Percentiles rank a stretch among this genome's conserved stretches.
phyloP scores from a whole-genome alignment of 805 yeast genomes.

The Candida nanaspora region DNA sequence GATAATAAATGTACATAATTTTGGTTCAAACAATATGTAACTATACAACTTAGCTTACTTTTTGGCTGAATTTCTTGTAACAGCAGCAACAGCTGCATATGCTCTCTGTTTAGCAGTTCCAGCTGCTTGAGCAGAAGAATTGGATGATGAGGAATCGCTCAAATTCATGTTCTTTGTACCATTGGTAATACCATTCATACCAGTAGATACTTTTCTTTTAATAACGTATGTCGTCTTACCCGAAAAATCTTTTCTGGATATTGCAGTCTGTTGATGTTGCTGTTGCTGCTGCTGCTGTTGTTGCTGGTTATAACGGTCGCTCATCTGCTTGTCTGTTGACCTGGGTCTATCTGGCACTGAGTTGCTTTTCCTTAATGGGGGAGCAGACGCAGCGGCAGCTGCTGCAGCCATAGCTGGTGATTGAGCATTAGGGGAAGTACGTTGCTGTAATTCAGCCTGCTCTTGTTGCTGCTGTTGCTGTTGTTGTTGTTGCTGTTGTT shows the following conservation, averaged over 20 bases:
- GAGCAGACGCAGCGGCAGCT: neutral
- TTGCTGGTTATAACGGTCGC: no score
- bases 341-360: neutral
- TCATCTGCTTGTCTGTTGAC: no score
- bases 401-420: neutral
- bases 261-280: neutral
- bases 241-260: neutral
- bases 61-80: no score
- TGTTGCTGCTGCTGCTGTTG: neutral
- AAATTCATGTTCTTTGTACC: neutral
- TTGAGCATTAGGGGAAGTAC: neutral
- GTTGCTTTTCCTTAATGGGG: neutral
- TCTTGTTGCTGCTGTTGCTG: neutral
- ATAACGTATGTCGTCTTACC: neutral
- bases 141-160: no score
- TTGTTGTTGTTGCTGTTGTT: conserved; percentile 1
- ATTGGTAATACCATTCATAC: neutral
- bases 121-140: no score
- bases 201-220: neutral
- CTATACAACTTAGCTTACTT: no score
- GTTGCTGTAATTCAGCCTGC: neutral
- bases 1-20: no score
- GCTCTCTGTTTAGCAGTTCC: no score
- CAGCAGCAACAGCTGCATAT: no score
- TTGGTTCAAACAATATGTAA: no score